Percentiles rank a stretch among this genome's conserved stretches.
phyloP scores from a whole-genome alignment of 345 rosid genomes.

The Sapria himalayana region DNA sequence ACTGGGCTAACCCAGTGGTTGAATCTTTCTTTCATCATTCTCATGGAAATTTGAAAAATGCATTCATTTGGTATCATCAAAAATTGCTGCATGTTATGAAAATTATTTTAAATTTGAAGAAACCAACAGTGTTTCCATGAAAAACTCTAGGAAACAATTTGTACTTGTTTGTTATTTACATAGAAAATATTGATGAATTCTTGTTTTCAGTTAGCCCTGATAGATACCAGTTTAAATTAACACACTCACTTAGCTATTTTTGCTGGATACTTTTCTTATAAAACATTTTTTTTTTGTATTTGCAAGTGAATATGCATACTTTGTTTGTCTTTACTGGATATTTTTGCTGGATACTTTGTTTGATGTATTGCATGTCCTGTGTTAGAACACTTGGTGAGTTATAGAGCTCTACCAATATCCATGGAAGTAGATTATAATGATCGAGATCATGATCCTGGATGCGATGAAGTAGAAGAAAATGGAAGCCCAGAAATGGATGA shows the following conservation, averaged over 20 bases:
- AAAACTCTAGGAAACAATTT: too few species aligned
- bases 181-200: too few species aligned
- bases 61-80: too few species aligned
- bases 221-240: not conserved
- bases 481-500: slow-evolving; percentile 59
- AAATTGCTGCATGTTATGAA: too few species aligned
- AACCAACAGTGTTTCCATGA: too few species aligned
- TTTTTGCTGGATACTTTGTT: not conserved
- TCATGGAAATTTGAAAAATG: too few species aligned
- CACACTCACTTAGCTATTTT: not conserved
- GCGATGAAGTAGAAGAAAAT: slow-evolving; percentile 43
- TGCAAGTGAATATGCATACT: slow-evolving; percentile 1
- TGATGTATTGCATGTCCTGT: slow-evolving; percentile 9
- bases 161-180: too few species aligned
- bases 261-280: slow-evolving; percentile 1
- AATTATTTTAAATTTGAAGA: too few species aligned
- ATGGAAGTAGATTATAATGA: slow-evolving; percentile 55
- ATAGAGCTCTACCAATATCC: slow-evolving; percentile 43
- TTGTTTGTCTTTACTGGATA: not conserved
- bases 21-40: too few species aligned
- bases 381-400: slow-evolving; percentile 43
- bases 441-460: slow-evolving; percentile 40
- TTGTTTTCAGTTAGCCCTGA: not conserved
- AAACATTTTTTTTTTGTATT: not conserved
- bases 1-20: too few species aligned